Evolutionary conservation across 83 land plant species (phyloP), one percentile per base, ranked within the genome.

Genomic region (Larix sibirica): DNA sequence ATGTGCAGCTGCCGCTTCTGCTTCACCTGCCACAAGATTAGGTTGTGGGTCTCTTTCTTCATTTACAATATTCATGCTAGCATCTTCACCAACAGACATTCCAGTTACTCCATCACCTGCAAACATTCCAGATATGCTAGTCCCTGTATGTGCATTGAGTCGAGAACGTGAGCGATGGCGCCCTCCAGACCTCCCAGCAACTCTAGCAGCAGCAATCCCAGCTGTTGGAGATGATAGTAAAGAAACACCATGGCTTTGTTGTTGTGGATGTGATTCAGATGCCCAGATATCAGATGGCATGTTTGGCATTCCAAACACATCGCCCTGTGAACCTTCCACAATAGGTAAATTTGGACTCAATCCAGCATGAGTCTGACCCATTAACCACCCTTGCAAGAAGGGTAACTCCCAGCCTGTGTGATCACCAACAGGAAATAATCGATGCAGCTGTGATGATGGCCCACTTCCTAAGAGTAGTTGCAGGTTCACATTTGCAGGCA

Each of bases 311-410:
- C 17, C 66, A 63, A 63, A 64, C 21, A 64, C 26, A 64, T 24
- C 67, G 9, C 67, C 67, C 21, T 64, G 67, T n/a, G 67, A 17
- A 16, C 69, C 76, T 47, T 36, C 83, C 74, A 58, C 83, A 24
- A 66, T 58, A 47, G 82, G 83, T n/a, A 80, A 81, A 31, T 74
- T 80, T 36, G 77, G 79, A 62, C 70, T 87, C 47, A 83, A 62
- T 4, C 87, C 88, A 82, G 92, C 87, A 83, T 90, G 92, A 33
- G 81, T 83, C 70, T 91, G 97, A 60, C 95, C 95, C 67, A 90
- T 82, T 61, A 93, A 84, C 95, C 92, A 95, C 10, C 97, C 97
- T 54, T 91, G 94, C 84, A 91, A 81, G 79, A 95, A 93, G 14
- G 97, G 92, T 3, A 92, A 75, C 47, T 95, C 97, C 95, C 92